These are phyloP conservation scores for Pleurotus ostreatus DNA, from an alignment of 768 basidiomycete genomes.

Conservation along the genomic window DNA sequence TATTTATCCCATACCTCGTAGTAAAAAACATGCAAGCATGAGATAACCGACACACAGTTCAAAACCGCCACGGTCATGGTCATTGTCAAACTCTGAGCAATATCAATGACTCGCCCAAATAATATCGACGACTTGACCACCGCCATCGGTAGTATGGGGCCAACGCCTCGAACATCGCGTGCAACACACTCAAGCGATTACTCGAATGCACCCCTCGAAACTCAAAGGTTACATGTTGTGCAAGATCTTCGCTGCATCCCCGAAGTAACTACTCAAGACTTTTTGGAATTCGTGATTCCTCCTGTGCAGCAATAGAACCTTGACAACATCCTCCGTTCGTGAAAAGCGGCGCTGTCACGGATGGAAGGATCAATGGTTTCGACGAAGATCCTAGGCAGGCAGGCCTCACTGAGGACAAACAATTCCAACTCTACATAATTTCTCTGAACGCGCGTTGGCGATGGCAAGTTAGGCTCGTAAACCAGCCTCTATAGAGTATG, in stretches of 20 bases:
- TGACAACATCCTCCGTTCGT: neutral
- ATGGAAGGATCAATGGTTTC: neutral
- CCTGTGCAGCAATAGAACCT: neutral
- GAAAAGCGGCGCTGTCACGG: neutral
- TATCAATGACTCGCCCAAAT: too few relatives aligned
- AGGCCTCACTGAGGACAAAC: neutral
- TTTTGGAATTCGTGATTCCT: neutral
- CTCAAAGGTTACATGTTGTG: neutral
- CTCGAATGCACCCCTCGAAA: neutral
- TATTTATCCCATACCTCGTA: too few relatives aligned
- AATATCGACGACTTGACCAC: too few relatives aligned
- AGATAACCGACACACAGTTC: too few relatives aligned
- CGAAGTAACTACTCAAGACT: neutral
- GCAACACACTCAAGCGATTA: neutral
- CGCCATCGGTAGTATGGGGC: neutral
- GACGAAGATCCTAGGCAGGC: neutral
- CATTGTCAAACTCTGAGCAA: too few relatives aligned
- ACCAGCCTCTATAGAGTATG: too few relatives aligned
- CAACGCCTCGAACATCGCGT: neutral
- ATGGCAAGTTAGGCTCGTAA: too few relatives aligned
- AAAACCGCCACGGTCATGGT: too few relatives aligned
- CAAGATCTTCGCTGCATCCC: neutral
- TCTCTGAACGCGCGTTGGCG: neutral
- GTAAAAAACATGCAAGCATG: too few relatives aligned
- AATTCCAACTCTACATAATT: neutral